phyloP scores from a whole-genome alignment of 495 filamentous ascomycete genomes.

The Evernia prunastri region DNA sequence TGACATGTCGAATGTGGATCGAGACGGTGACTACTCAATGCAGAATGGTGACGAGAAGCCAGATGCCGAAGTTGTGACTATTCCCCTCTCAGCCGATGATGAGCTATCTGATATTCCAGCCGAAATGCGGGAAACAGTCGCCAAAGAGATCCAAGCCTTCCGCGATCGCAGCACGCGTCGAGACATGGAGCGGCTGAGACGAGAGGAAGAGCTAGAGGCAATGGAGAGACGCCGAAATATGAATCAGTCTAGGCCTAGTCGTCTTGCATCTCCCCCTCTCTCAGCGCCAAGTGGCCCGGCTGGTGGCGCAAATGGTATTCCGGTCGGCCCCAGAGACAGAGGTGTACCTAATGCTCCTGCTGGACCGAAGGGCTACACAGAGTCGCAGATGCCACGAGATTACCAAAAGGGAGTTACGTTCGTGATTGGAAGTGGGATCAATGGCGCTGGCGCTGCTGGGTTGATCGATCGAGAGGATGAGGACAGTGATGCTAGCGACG shows the following conservation, averaged over 20 bases:
- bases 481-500: constrained; percentile 80
- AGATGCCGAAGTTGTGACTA: constrained; percentile 81
- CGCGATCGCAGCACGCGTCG: constrained; percentile 79
- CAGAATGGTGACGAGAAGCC: constrained; percentile 51
- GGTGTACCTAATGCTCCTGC: constrained; percentile 69
- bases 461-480: constrained; percentile 69
- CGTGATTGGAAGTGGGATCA: constrained; percentile 71
- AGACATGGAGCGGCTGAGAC: constrained; percentile 77
- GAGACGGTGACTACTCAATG: constrained; percentile 69
- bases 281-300: constrained; percentile 66
- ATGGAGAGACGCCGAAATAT: constrained; percentile 69
- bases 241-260: constrained; percentile 54
- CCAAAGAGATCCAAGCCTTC: constrained; percentile 90
- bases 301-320: constrained; percentile 73
- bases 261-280: constrained; percentile 61
- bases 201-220: constrained; percentile 88
- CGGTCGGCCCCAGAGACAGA: constrained; percentile 72
- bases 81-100: constrained; percentile 82
- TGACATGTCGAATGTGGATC: constrained; percentile 43
- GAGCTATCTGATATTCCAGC: constrained; percentile 92
- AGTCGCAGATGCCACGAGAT: constrained; percentile 66
- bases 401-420: constrained; percentile 80
- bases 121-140: constrained; percentile 94
- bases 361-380: constrained; percentile 65
- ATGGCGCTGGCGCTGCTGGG: constrained; percentile 45